Evolutionary conservation across 169 alveolate genomes (phyloP).

Genomic region (Nephromyces sp.): DNA sequence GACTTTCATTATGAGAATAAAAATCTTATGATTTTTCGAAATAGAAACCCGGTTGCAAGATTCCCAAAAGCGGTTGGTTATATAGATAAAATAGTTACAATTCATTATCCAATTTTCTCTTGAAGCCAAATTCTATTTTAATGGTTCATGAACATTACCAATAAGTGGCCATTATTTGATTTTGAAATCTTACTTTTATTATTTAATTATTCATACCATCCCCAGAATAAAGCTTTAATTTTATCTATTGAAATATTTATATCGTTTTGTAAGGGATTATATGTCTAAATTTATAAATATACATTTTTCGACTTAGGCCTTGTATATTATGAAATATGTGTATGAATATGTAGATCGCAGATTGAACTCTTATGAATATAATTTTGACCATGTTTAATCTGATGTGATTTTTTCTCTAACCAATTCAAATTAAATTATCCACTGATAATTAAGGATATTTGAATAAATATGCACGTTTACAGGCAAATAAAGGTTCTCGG

Average conservation of each 20-base stretch:
- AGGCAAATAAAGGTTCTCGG: background rate
- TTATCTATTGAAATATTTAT: background rate
- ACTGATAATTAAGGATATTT: no score
- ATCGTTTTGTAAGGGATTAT: no score
- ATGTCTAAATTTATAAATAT: no score
- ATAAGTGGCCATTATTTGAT: background rate
- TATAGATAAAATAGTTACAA: background rate
- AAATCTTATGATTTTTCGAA: background rate
- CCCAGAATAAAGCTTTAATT: background rate
- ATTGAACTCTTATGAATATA: no score
- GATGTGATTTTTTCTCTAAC: no score
- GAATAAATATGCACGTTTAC: background rate
- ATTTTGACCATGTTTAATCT: no score
- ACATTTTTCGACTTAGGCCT: no score
- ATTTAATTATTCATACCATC: background rate
- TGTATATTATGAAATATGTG: no score
- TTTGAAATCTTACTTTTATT: background rate
- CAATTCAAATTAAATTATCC: no score
- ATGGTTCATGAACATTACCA: background rate
- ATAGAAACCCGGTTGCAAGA: background rate
- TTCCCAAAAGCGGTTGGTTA: background rate
- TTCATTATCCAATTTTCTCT: background rate
- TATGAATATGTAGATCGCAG: no score
- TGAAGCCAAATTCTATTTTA: background rate
- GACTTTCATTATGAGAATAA: no score